Conservation (phyloP, 306 rosid genomes). For the Albizia julibrissin region DNA sequence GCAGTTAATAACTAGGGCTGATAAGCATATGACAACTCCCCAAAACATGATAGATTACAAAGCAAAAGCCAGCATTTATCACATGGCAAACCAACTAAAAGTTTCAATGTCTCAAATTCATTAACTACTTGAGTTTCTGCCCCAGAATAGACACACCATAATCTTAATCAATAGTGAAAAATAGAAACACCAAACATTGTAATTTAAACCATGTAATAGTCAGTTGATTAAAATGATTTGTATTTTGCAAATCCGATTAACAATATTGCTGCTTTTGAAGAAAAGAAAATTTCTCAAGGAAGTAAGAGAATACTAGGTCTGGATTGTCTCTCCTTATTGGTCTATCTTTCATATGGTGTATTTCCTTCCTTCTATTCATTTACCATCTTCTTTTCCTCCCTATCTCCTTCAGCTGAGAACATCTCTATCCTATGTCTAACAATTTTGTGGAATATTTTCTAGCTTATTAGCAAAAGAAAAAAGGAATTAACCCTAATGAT, state of each 20-base stretch:
- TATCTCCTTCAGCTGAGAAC: constrained; percentile 1
- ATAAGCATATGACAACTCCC: neutral
- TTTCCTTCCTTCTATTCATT: neutral
- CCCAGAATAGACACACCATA: neutral
- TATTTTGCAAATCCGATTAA: neutral
- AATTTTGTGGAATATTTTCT: neutral
- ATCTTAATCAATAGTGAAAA: neutral
- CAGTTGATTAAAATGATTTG: neutral
- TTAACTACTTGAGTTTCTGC: neutral
- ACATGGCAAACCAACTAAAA: neutral
- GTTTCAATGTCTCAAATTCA: constrained; percentile 8
- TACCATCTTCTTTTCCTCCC: constrained; percentile 2
- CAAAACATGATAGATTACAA: neutral
- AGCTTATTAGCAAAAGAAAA: neutral
- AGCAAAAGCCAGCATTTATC: constrained; percentile 9
- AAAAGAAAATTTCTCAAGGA: neutral
- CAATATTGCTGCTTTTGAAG: neutral
- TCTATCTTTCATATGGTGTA: neutral
- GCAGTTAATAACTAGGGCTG: neutral
- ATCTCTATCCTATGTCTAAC: neutral
- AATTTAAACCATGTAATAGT: neutral
- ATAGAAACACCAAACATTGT: neutral
- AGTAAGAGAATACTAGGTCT: neutral
- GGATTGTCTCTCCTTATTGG: neutral
- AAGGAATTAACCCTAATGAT: neutral